Evolutionary conservation across 208 protist species (phyloP).

Genomic region (Acanthamoeba lenticulata): DNA sequence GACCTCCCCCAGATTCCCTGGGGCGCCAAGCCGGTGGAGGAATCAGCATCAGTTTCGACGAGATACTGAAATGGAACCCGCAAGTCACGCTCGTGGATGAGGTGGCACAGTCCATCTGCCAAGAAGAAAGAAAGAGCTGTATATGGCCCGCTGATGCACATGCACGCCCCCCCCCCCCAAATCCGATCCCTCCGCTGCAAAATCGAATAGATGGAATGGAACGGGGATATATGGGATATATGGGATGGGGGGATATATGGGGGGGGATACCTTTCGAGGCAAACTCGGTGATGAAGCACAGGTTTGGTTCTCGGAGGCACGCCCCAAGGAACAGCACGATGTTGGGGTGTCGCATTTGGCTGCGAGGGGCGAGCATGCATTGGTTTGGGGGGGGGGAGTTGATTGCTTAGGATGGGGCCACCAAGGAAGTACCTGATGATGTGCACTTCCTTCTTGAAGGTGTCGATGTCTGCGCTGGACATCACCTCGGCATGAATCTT

Average conservation of each 20-base stretch:
- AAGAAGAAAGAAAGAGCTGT: too few species aligned
- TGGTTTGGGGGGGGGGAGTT: too few species aligned
- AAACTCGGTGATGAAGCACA: constrained; percentile 33
- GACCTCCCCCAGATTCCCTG: neutral
- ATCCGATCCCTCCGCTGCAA: too few species aligned
- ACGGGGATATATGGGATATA: neutral
- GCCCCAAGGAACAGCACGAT: constrained; percentile 5
- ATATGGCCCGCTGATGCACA: too few species aligned
- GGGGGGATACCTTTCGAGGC: neutral
- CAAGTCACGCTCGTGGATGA: too few species aligned
- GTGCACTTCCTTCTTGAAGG: neutral
- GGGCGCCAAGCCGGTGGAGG: neutral
- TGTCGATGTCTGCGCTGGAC: neutral
- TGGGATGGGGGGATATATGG: neutral
- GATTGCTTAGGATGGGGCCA: too few species aligned
- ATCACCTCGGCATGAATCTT: neutral
- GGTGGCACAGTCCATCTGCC: too few species aligned
- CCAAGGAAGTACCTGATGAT: neutral
- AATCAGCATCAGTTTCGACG: too few species aligned
- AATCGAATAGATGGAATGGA: too few species aligned
- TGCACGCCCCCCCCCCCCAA: too few species aligned
- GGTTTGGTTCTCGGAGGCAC: neutral
- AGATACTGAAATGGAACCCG: too few species aligned
- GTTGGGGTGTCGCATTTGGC: neutral
- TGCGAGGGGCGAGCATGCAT: too few species aligned